Evolutionary conservation across 148 eudicot genomes (phyloP).

Genomic region (Camellia lanceoleosa): DNA sequence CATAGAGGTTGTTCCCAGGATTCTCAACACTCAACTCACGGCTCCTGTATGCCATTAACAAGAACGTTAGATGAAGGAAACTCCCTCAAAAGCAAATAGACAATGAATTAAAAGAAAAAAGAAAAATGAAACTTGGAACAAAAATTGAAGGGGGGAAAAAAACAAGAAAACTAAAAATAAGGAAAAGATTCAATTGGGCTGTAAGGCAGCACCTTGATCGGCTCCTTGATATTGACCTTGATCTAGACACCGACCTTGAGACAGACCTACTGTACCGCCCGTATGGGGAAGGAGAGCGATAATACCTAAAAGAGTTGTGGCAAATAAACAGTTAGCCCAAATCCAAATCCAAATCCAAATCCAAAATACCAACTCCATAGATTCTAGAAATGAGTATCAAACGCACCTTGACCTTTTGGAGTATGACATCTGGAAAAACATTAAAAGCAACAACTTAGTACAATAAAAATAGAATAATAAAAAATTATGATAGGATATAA

Average conservation of each 20-base stretch:
- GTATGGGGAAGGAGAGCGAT: slow-evolving; percentile 61
- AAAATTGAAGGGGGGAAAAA: not conserved
- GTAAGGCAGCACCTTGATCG: slow-evolving; percentile 53
- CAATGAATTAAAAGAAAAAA: not conserved
- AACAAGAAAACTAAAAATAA: not conserved
- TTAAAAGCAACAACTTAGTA: not conserved
- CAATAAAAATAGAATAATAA: not conserved
- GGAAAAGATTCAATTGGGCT: not conserved
- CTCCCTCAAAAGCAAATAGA: not conserved
- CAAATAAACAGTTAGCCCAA: not conserved
- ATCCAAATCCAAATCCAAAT: not conserved
- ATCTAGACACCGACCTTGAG: slow-evolving; percentile 51
- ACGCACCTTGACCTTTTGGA: slow-evolving; percentile 63
- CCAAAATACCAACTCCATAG: not conserved
- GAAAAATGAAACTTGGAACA: not conserved
- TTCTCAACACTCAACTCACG: slow-evolving; percentile 69
- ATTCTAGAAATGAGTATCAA: not conserved
- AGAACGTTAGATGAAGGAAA: not conserved
- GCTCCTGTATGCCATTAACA: slow-evolving; percentile 44
- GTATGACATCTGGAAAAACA: slow-evolving; percentile 62
- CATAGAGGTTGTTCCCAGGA: slow-evolving; percentile 94
- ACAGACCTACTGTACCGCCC: slow-evolving; percentile 42
- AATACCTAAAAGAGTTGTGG: slow-evolving; percentile 24
- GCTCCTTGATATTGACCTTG: slow-evolving; percentile 61
- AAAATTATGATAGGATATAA: not conserved